phyloP scores from a whole-genome alignment of 1,139 yeast species.

The Oligophagozyma castellii region DNA sequence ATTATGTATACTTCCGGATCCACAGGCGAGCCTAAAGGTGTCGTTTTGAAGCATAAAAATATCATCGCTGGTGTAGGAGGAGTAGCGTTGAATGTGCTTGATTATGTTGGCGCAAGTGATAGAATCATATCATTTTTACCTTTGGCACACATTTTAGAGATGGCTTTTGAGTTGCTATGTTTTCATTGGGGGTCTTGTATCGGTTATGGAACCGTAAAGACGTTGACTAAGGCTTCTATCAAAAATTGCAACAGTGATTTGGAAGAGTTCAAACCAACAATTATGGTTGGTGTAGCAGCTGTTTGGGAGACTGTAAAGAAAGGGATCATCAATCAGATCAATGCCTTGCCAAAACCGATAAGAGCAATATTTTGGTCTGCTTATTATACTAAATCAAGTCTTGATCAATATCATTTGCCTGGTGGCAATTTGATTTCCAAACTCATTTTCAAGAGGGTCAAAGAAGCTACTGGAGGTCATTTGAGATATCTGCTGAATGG shows the following conservation, averaged over 20 bases:
- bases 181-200: conserved; percentile 84
- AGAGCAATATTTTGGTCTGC: conserved; percentile 89
- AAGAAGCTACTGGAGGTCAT: conserved; percentile 91
- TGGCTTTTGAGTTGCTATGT: conserved; percentile 66
- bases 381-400: conserved; percentile 51
- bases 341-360: conserved; percentile 46
- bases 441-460: conserved; percentile 72
- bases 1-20: conserved; percentile 99
- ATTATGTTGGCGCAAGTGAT: conserved; percentile 41
- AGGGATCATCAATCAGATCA: conserved; percentile 72
- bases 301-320: conserved; percentile 95
- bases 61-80: conserved; percentile 81
- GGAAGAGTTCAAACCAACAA: conserved; percentile 74
- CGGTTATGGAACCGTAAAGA: conserved; percentile 90
- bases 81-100: conserved; percentile 48
- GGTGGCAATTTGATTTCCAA: conserved; percentile 53
- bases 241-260: conserved; percentile 83
- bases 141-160: conserved; percentile 89
- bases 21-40: conserved; percentile 97
- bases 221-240: conserved; percentile 71
- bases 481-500: conserved; percentile 70
- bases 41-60: conserved; percentile 65
- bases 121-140: conserved; percentile 82
- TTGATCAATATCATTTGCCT: conserved; percentile 56
- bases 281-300: conserved; percentile 98